Base-by-base conservation (phyloP, 805 yeast species). In the Candida maris region DNA sequence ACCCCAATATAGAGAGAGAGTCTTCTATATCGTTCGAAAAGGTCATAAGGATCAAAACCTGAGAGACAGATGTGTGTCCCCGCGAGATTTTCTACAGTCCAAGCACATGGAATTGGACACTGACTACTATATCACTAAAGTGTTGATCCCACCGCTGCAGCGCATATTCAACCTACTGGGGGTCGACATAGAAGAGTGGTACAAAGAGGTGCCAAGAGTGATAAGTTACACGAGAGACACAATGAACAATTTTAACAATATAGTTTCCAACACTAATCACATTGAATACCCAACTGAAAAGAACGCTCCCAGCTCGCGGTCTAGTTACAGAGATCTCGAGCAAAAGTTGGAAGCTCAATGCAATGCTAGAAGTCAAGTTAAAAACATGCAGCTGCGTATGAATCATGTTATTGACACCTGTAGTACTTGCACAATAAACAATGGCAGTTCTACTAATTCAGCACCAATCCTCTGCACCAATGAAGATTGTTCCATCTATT, bases 1-100 rank as follows among this genome's bases (percentile, higher is more conserved):
- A 49, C 96, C 97, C 0, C 96, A 91, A 56, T 91, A 85, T 46
- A 71, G 74, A 36, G 97, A 93, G 57, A 65, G 97, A 31, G 86
- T 93, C 0, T 93, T 95, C 0, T 93, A 87, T 55, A 71, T 93
- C 10, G 94, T 93, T 2, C 66, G 79, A 5, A 74, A 75, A 37
- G 77, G 74, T 26, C 33, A 60, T 9, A 57, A 65, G 7, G 85
- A 81, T 15, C 71, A 74, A 15, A 63, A 82, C 8, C 61, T 93
- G 18, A 73, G 81, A 39, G 95, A 91, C 42, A 67, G 96, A 17
- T 82, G 91, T 37, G 70, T 85, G 3, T 65, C 93, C 0, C 97
- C 97, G 0, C 81, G 75, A 35, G 88, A 80, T 22, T 76, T 81
- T 42, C 54, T 89, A n/a, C 50, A 60, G 1, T 56, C 49, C 42